Percentiles rank a stretch among this genome's conserved stretches.
These are phyloP conservation scores for Brettanomyces nanus DNA, from an alignment of 805 yeast species.

Conservation along the genomic window DNA sequence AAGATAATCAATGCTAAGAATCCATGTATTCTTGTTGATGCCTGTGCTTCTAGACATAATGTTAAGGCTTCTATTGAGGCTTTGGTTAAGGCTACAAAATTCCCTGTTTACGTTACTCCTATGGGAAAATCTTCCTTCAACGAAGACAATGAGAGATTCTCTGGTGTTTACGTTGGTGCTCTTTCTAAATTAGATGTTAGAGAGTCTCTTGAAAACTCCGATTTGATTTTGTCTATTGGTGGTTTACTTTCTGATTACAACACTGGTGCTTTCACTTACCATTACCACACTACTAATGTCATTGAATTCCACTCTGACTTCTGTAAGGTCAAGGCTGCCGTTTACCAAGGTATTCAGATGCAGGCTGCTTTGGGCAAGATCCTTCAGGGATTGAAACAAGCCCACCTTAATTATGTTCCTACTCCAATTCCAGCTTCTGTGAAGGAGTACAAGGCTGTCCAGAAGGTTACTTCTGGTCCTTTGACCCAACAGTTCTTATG, in stretches of 20 bases:
- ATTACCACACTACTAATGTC: slow-evolving; percentile 65
- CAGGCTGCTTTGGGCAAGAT: slow-evolving; percentile 42
- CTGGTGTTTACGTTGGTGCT: slow-evolving; percentile 84
- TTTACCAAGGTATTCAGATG: slow-evolving; percentile 69
- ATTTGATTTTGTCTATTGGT: slow-evolving; percentile 71
- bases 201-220: slow-evolving; percentile 65
- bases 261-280: slow-evolving; percentile 80
- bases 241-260: slow-evolving; percentile 82
- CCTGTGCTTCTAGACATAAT: slow-evolving; percentile 76
- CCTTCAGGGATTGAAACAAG: slow-evolving; percentile 27
- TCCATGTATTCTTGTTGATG: slow-evolving; percentile 77
- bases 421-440: slow-evolving; percentile 44
- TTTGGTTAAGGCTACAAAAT: slow-evolving; percentile 60
- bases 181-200: slow-evolving; percentile 66
- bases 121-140: slow-evolving; percentile 82
- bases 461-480: slow-evolving; percentile 35
- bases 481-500: slow-evolving; percentile 63
- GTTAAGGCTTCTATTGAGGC: slow-evolving; percentile 54
- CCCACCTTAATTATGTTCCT: slow-evolving; percentile 35
- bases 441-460: slow-evolving; percentile 30
- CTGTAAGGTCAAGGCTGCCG: slow-evolving; percentile 61
- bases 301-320: slow-evolving; percentile 75
- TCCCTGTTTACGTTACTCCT: slow-evolving; percentile 81
- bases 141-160: slow-evolving; percentile 65
- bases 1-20: slow-evolving; percentile 51